Conservation (phyloP, 2,329 filamentous ascomycete genomes). For the Aureobasidium sp. region DNA sequence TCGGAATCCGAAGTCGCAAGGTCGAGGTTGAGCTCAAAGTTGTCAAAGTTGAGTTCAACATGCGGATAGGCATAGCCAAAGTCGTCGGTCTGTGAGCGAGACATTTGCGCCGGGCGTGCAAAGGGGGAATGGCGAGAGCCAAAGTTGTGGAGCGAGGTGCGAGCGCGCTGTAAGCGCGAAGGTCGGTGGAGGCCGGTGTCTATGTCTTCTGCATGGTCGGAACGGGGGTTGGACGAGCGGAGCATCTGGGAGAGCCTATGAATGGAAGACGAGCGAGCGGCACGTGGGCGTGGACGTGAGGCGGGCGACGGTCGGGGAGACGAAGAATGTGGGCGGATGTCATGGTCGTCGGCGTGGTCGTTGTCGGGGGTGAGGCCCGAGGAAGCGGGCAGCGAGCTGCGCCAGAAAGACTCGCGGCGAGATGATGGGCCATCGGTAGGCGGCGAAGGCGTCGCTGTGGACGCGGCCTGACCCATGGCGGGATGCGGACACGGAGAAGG, state of each 20-base stretch:
- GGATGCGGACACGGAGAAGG: background rate
- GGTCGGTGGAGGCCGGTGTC: constrained; percentile 19
- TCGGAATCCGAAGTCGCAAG: constrained; percentile 19
- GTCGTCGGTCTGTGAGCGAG: constrained; percentile 7
- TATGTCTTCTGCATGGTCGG: constrained; percentile 15
- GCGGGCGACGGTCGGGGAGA: background rate
- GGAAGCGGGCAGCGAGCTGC: constrained; percentile 12
- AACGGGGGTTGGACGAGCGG: constrained; percentile 18
- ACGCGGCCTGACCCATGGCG: constrained; percentile 27
- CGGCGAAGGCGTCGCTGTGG: constrained; percentile 15
- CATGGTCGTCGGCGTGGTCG: background rate
- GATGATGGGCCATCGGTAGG: background rate
- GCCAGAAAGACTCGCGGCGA: constrained; percentile 13
- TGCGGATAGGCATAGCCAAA: constrained; percentile 14
- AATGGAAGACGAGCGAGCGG: constrained; percentile 25
- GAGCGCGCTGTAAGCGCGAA: constrained; percentile 13
- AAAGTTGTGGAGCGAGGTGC: constrained; percentile 11
- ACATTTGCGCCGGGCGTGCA: background rate
- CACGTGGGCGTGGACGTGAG: constrained; percentile 8
- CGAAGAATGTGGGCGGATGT: background rate
- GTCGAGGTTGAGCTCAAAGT: constrained; percentile 32
- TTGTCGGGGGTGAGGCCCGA: background rate
- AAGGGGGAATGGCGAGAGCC: constrained; percentile 2
- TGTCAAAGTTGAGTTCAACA: constrained; percentile 22
- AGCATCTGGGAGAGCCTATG: constrained; percentile 26